phyloP scores from a whole-genome alignment of 208 protist genomes.

The Trypanosomatidae sp. region DNA sequence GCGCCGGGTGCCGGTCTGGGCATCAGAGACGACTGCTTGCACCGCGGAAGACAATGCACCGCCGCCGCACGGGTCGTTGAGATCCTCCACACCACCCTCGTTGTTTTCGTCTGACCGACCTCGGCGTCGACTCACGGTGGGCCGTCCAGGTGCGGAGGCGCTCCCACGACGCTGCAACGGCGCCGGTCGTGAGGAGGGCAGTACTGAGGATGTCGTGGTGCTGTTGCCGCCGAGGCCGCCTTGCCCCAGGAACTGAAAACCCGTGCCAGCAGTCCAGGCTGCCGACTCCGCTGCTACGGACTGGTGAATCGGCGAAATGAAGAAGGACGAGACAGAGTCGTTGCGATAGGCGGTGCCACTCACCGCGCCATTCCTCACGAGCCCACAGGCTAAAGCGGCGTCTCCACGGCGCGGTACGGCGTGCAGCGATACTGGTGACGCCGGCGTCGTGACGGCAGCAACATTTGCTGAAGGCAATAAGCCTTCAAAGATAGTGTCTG shows the following conservation, averaged over 20 bases:
- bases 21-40: neutral
- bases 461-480: neutral
- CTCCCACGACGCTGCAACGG: neutral
- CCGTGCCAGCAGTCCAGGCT: conserved; percentile 29
- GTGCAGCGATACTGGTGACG: neutral
- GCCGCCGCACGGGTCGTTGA: neutral
- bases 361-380: neutral
- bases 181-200: neutral
- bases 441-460: neutral
- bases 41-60: neutral
- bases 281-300: conserved; percentile 59
- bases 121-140: conserved; percentile 8
- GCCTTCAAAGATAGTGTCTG: too few species aligned
- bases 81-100: neutral
- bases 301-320: conserved; percentile 81
- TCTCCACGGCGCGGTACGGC: conserved; percentile 6
- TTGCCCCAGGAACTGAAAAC: conserved; percentile 50
- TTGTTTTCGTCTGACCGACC: conserved; percentile 10
- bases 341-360: neutral
- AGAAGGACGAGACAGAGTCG: conserved; percentile 39
- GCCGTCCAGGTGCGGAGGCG: neutral
- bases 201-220: too few species aligned
- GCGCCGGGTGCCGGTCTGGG: neutral
- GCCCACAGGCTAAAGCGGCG: neutral
- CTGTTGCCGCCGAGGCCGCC: conserved; percentile 34